A percentile compares a stretch with the other conserved stretches of the same genome.
phyloP scores from a whole-genome alignment of 2,329 filamentous ascomycete genomes.

The Aspergillus luchuensis region DNA sequence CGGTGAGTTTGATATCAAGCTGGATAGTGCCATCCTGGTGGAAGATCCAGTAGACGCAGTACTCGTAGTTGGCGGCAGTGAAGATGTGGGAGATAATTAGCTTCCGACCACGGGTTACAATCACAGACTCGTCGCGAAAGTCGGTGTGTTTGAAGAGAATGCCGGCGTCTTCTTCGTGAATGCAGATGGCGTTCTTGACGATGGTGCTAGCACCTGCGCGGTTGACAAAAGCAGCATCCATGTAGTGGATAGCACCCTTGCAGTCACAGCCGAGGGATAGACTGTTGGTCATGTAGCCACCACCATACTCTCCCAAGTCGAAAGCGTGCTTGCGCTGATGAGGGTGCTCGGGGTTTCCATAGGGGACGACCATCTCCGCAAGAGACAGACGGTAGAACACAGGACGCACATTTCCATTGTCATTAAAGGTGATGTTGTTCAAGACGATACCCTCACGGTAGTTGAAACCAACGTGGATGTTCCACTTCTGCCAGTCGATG shows the following conservation, averaged over 20 bases:
- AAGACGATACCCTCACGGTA: conserved; percentile 89
- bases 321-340: conserved; percentile 53
- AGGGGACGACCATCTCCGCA: conserved; percentile 73
- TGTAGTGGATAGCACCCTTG: conserved; percentile 74
- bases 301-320: conserved; percentile 51
- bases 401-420: conserved; percentile 74
- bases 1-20: conserved; percentile 87
- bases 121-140: conserved; percentile 84
- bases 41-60: conserved; percentile 85
- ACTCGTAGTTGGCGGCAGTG: conserved; percentile 95
- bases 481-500: conserved; percentile 92
- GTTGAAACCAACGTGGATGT: conserved; percentile 90
- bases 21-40: conserved; percentile 91
- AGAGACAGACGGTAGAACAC: conserved; percentile 88
- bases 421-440: conserved; percentile 86
- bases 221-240: conserved; percentile 84
- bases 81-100: conserved; percentile 89
- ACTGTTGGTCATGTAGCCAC: conserved; percentile 53
- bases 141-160: conserved; percentile 95
- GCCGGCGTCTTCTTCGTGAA: conserved; percentile 89
- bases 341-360: conserved; percentile 52
- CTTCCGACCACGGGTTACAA: conserved; percentile 83
- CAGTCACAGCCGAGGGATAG: conserved; percentile 49
- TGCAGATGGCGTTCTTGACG: conserved; percentile 93
- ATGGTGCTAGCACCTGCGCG: conserved; percentile 71